Percentiles rank a stretch among this genome's conserved stretches.
Conservation (phyloP, 2,329 filamentous ascomycete species). For the Colletotrichum sp. region DNA sequence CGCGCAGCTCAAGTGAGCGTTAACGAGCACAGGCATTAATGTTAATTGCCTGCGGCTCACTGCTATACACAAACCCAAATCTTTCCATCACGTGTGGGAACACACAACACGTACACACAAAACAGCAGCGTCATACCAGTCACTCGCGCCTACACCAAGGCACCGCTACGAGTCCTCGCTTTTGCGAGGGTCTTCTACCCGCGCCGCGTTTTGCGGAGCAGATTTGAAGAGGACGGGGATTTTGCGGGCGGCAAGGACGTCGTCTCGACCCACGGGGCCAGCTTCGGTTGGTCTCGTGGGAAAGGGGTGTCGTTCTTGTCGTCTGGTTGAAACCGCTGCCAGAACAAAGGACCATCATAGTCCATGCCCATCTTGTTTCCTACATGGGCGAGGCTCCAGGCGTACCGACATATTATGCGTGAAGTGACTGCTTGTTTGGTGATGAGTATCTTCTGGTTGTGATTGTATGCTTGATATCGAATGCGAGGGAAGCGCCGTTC, state of each 20-base stretch:
- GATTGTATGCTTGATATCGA: neutral
- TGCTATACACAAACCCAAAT: neutral
- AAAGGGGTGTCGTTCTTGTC: too few species aligned
- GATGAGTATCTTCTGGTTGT: neutral
- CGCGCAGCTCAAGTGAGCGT: neutral
- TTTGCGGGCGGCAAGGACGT: neutral
- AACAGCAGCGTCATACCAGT: conserved; percentile 22
- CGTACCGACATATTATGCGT: conserved; percentile 36
- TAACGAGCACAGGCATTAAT: neutral
- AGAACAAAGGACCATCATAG: conserved; percentile 59
- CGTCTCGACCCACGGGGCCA: neutral
- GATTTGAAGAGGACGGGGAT: conserved; percentile 21
- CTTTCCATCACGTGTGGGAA: neutral
- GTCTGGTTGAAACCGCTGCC: conserved; percentile 36
- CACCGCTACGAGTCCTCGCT: conserved; percentile 17
- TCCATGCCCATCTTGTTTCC: conserved; percentile 49
- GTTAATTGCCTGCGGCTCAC: neutral
- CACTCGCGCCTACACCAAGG: conserved; percentile 10
- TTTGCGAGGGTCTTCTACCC: conserved; percentile 18
- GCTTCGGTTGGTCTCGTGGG: neutral
- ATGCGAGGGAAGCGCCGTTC: neutral
- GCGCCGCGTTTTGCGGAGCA: conserved; percentile 22
- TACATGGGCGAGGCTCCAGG: conserved; percentile 58
- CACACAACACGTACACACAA: neutral
- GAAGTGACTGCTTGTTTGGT: neutral